Percentiles rank a stretch among this genome's conserved stretches.
Conservation (phyloP, 2,329 filamentous ascomycete genomes). For the Metarhizium robertsii region DNA sequence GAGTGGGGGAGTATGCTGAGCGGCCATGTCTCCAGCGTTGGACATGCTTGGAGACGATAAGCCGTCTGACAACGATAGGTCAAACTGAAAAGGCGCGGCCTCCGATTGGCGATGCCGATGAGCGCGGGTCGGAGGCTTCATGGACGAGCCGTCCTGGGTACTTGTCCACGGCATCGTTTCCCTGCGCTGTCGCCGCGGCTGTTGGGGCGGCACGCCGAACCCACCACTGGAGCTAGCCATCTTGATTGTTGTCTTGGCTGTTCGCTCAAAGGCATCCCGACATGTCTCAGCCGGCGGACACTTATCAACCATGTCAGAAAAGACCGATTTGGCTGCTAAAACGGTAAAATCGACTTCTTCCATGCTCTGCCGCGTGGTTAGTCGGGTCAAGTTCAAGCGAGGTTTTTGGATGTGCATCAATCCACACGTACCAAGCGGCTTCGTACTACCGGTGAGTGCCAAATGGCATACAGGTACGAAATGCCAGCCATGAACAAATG, state of each 20-base stretch:
- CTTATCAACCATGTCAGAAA: slow-evolving; percentile 85
- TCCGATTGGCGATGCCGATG: slow-evolving; percentile 21
- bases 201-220: slow-evolving; percentile 45
- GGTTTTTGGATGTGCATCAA: not conserved
- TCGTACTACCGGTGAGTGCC: slow-evolving; percentile 86
- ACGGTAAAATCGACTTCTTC: slow-evolving; percentile 98
- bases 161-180: slow-evolving; percentile 21
- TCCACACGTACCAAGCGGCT: slow-evolving; percentile 62
- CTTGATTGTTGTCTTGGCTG: slow-evolving; percentile 88
- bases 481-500: slow-evolving; percentile 97
- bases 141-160: slow-evolving; percentile 16
- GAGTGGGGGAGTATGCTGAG: slow-evolving; percentile 26
- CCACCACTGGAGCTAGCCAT: slow-evolving; percentile 87
- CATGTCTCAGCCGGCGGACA: slow-evolving; percentile 93
- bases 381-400: not conserved
- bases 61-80: slow-evolving; percentile 28
- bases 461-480: slow-evolving; percentile 93
- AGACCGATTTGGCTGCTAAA: slow-evolving; percentile 82
- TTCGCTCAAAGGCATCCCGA: slow-evolving; percentile 87
- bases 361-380: slow-evolving; percentile 47
- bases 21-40: slow-evolving; percentile 21
- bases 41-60: slow-evolving; percentile 32
- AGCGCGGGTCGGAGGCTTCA: slow-evolving; percentile 9
- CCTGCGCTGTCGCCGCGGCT: slow-evolving; percentile 17
- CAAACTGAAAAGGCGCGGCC: slow-evolving; percentile 24